Conservation (phyloP, 352 stramenopile genomes). For the Pythium scleroteichum region DNA sequence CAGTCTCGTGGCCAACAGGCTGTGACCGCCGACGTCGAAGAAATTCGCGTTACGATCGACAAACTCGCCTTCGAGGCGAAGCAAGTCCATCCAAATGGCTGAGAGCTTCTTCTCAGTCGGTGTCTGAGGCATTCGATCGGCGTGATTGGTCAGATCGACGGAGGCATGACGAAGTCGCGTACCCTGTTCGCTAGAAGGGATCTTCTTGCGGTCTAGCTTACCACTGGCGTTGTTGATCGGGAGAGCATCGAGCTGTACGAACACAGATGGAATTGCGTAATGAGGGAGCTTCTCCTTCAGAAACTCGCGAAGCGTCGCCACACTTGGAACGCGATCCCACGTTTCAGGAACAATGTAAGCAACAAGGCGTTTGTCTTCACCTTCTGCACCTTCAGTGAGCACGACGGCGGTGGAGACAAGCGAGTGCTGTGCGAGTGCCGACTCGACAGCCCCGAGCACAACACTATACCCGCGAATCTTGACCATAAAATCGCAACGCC, state of each 20-base stretch:
- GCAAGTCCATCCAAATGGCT: constrained; percentile 62
- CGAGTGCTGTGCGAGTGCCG: constrained; percentile 83
- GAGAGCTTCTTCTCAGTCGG: constrained; percentile 63
- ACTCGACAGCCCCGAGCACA: constrained; percentile 90
- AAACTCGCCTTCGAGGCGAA: constrained; percentile 58
- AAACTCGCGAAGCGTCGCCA: constrained; percentile 62
- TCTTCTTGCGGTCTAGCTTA: constrained; percentile 89
- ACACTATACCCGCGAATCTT: constrained; percentile 96
- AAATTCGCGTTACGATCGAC: constrained; percentile 70
- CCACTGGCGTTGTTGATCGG: constrained; percentile 86
- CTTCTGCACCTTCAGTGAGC: constrained; percentile 83
- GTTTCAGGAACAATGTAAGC: constrained; percentile 89
- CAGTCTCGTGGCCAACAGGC: constrained; percentile 68
- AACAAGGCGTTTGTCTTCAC: constrained; percentile 90
- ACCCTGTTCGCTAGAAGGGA: constrained; percentile 70
- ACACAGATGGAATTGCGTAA: constrained; percentile 82
- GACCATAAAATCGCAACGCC: constrained; percentile 95
- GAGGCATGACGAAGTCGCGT: constrained; percentile 70
- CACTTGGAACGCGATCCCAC: constrained; percentile 65
- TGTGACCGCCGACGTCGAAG: constrained; percentile 84
- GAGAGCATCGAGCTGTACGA: constrained; percentile 80
- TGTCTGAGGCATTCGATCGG: constrained; percentile 48
- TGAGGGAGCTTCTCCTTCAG: constrained; percentile 77
- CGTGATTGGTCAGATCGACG: constrained; percentile 62
- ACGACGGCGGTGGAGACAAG: constrained; percentile 89